Evolutionary conservation across 495 filamentous ascomycete genomes (phyloP), one percentile per base, ranked within the genome.

Genomic region (Ascodesmis nigricans): DNA sequence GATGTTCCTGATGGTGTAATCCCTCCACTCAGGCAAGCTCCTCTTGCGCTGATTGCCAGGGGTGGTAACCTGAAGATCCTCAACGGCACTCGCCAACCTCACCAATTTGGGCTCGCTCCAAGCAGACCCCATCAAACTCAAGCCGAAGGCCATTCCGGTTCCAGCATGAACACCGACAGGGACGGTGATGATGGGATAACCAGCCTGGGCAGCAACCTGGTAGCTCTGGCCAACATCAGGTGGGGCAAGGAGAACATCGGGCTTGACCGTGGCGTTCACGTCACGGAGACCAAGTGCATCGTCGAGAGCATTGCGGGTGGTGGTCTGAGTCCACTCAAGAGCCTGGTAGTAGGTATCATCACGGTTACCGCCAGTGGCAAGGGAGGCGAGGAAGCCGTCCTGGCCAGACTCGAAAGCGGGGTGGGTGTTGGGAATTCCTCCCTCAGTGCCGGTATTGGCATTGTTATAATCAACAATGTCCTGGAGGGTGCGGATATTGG

Each of bases 391-490:
- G 47, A 79, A 70, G 18, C 64, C 60, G 39, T 78, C 75, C 53
- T 80, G 75, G 21, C 75, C 75, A 14, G 67, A 70, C 35, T 60
- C 59, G 47, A 75, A 78, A 17, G 74, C 75, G 1, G 73, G 72
- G 44, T 66, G 53, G 10, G 67, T 60, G 40, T 58, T 56, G 1
- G 73, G 69, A 10, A 57, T 42, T n/a, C 73, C 75, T 31, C 75
- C 75, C 57, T 81, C 75, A n/a, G 59, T 62, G 29, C 66, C 71
- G 45, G 55, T 57, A 47, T 77, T 73, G 38, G 65, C 63, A 40
- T 57, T 58, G 50, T 81, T 79, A 56, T 71, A 78, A 9, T 30
- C 9, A 5, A 78, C 62, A 15, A 81, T 60, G 42, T 79, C 75
- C 41, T 69, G 71, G 4, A 80, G 58, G 3, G 62, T 62, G 17